phyloP scores from a whole-genome alignment of 2,329 filamentous ascomycete genomes.

The Epicoccum sorghinum region DNA sequence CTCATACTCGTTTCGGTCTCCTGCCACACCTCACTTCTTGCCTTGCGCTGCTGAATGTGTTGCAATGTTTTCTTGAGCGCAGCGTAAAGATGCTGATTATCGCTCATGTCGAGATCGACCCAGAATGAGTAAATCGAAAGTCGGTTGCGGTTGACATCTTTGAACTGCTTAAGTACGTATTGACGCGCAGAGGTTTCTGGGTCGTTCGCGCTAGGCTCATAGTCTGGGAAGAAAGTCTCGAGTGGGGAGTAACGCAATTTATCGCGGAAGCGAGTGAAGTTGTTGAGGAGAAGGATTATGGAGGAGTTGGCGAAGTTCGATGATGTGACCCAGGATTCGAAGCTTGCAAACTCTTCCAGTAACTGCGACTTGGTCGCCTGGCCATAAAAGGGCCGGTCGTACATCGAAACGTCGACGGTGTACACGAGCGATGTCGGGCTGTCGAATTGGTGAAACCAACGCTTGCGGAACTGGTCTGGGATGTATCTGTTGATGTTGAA shows the following conservation, averaged over 20 bases:
- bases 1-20: slow-evolving; percentile 14
- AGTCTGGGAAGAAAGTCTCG: slow-evolving; percentile 40
- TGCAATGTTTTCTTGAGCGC: slow-evolving; percentile 44
- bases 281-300: slow-evolving; percentile 44
- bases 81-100: slow-evolving; percentile 43
- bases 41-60: slow-evolving; percentile 41
- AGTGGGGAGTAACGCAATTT: slow-evolving; percentile 41
- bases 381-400: slow-evolving; percentile 40
- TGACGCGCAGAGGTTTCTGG: slow-evolving; percentile 37
- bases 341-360: slow-evolving; percentile 38
- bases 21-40: slow-evolving; percentile 35
- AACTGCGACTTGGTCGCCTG: slow-evolving; percentile 37
- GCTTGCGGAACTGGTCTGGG: slow-evolving; percentile 40
- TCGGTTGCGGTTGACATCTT: slow-evolving; percentile 36
- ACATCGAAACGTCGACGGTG: slow-evolving; percentile 41
- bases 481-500: slow-evolving; percentile 45
- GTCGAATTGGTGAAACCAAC: slow-evolving; percentile 47
- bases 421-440: slow-evolving; percentile 41
- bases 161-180: slow-evolving; percentile 42
- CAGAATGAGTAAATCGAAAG: slow-evolving; percentile 45
- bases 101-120: slow-evolving; percentile 45
- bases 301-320: slow-evolving; percentile 36
- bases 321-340: slow-evolving; percentile 40
- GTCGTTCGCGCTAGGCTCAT: slow-evolving; percentile 23
- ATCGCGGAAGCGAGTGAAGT: slow-evolving; percentile 42